Evolutionary conservation across 495 filamentous ascomycete genomes (phyloP), one percentile per base, ranked within the genome.

Genomic region (Opeltia flavorubescens): DNA sequence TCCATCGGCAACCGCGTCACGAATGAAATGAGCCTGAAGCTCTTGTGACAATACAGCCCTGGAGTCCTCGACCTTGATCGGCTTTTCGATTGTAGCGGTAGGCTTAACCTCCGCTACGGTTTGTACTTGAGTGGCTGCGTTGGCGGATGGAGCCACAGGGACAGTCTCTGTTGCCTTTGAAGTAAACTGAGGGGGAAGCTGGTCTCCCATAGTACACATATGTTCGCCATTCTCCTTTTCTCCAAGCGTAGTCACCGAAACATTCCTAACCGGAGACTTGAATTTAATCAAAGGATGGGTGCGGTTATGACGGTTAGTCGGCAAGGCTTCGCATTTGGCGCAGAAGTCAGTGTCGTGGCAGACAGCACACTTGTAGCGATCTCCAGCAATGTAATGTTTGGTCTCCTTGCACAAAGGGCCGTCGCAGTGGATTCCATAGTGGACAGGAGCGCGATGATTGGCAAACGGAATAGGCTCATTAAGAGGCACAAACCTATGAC

Each of bases 271-370:
- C 1, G 89, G 83, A 2, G 84, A 91, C 75, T 87, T 95, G 71
- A 99, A 86, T 67, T 95, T 95, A 66, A 99, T 86, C 57, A 96
- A 66, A 5, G 91, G 91, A 58, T 99, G 91, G 13, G 91, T 95
- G 53, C 76, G 76, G 68, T 96, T 96, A 69, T 99, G 91, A 5
- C 62, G 65, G 62, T 94, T 87, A 43, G 68, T 70, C 4, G 93
- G 93, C 52, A 76, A 75, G 23, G 89, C 84, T 66, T 99, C 91
- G 65, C 91, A 99, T 57, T 75, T 83, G 52, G 82, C 87, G 61
- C 91, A 99, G 73, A 96, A 94, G 58, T 98, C 93, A 28, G 81
- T 84, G 61, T 99, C 93, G 58, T 91, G 76, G 67, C 91, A 99
- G 44, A 99, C 83, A 48, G 93, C 86, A 60, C 91, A 99, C 76